Evolutionary conservation across 2,329 filamentous ascomycete species (phyloP), one percentile per base, ranked within the genome.

Genomic region (Fonsecaea multimorphosa): DNA sequence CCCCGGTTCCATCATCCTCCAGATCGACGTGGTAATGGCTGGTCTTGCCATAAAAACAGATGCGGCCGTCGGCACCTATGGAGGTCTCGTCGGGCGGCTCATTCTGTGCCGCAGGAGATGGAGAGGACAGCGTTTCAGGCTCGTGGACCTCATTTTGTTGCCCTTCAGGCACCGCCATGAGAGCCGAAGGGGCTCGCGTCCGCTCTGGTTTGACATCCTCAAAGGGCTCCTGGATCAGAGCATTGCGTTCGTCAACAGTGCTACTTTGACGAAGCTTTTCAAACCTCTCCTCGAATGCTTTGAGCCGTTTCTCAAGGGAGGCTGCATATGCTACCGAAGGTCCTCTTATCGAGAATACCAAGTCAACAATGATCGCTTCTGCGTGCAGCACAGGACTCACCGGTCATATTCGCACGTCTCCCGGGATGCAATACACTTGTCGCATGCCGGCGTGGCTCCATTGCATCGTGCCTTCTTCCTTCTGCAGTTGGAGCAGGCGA

Each of bases 401-500:
- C 40, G 60, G 62, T 61, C 56, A 61, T 64, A 61, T 49, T 40
- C 31, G 27, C 62, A 64, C 27, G 24, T 38, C 22, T 59, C 55
- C 9, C 54, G 19, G 19, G 55, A 64, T 19, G 46, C 56, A 12
- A 16, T 14, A 57, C 62, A 64, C 19, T 59, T 64, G 16, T 59
- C 46, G 57, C 87, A 89, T 40, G 82, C 75, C 11, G 86, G 87
- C 69, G 85, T 86, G 73, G 82, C 82, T 75, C 89, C 87, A 72
- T 87, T 85, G 76, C 87, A 89, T 79, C 89, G 89, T 68, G 89
- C 80, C 81, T 89, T 87, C 69, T 85, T 80, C 74, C 83, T 81
- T 64, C 85, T 84, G 78, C 85, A 87, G 7, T 54, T 64, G 9
- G 46, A 60, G 38, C 62, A 61, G 12, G 62, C 53, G 46, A 46